These are phyloP conservation scores for Sistotremastrum niveocremeum DNA, from an alignment of 768 basidiomycete genomes.

Conservation along the genomic window DNA sequence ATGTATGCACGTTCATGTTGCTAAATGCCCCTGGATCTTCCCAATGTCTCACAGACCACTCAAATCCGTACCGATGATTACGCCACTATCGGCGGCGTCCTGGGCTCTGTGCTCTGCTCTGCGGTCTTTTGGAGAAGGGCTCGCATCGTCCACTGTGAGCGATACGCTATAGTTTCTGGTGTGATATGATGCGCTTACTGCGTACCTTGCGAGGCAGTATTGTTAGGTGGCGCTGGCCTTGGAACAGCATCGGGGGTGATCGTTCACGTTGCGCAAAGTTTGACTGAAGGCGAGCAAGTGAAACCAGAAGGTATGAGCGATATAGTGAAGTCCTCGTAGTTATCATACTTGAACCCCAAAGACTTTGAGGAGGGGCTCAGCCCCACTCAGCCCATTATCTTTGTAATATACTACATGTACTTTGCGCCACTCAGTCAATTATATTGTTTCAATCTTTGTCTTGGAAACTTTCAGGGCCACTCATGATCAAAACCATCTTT, in stretches of 20 bases:
- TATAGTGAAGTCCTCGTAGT: slow-evolving; percentile 7
- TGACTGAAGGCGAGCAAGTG: slow-evolving; percentile 42
- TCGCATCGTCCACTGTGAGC: slow-evolving; percentile 42
- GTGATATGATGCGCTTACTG: background rate
- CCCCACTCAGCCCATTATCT: background rate
- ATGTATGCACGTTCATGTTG: slow-evolving; percentile 28
- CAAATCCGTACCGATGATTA: slow-evolving; percentile 58
- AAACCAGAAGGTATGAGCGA: slow-evolving; percentile 7
- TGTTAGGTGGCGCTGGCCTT: slow-evolving; percentile 58
- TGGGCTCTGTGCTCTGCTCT: slow-evolving; percentile 50
- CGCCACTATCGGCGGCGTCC: slow-evolving; percentile 55
- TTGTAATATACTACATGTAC: background rate
- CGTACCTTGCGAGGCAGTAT: slow-evolving; percentile 26
- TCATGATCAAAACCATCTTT: background rate
- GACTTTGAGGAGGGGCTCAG: background rate
- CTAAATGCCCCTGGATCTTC: background rate
- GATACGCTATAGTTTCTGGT: background rate
- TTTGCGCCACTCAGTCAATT: background rate
- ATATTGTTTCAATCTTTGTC: background rate
- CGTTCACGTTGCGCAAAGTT: slow-evolving; percentile 37
- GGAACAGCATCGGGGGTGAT: slow-evolving; percentile 49
- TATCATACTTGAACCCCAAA: background rate
- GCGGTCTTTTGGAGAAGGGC: slow-evolving; percentile 66
- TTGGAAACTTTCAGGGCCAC: background rate
- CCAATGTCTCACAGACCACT: slow-evolving; percentile 28